Conservation (phyloP, 2,329 filamentous ascomycete species). For the Pseudocercospora pini-densiflorae region DNA sequence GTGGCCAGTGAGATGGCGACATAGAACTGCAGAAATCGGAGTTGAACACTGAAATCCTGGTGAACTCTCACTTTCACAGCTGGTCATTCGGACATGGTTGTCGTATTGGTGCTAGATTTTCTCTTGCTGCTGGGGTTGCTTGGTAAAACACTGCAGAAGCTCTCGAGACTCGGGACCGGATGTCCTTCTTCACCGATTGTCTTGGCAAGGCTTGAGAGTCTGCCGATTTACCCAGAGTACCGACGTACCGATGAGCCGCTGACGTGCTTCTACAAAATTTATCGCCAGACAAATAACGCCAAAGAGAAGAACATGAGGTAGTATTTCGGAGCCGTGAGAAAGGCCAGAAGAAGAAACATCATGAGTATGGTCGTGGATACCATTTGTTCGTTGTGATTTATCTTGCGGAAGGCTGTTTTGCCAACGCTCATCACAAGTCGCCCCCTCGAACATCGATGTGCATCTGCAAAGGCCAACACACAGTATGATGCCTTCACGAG, state of each 20-base stretch:
- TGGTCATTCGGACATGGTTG: not conserved
- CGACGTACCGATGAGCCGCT: not conserved
- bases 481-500: no score
- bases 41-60: not conserved
- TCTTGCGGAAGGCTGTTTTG: not conserved
- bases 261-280: not conserved
- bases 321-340: not conserved
- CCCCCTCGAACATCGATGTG: no score
- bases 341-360: not conserved
- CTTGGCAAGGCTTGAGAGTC: slow-evolving; percentile 1
- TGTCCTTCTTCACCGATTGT: not conserved
- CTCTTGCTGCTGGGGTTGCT: not conserved
- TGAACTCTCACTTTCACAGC: not conserved
- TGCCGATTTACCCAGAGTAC: not conserved
- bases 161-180: not conserved
- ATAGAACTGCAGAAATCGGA: not conserved
- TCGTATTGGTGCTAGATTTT: not conserved
- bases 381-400: no score
- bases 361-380: no score
- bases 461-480: no score
- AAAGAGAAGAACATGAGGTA: not conserved
- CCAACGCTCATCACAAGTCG: not conserved
- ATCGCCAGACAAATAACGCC: not conserved
- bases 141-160: not conserved
- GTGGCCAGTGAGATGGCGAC: not conserved